These are phyloP conservation scores for Aureobasidium mangrovei DNA, from an alignment of 2,329 filamentous ascomycete species.

Conservation along the genomic window DNA sequence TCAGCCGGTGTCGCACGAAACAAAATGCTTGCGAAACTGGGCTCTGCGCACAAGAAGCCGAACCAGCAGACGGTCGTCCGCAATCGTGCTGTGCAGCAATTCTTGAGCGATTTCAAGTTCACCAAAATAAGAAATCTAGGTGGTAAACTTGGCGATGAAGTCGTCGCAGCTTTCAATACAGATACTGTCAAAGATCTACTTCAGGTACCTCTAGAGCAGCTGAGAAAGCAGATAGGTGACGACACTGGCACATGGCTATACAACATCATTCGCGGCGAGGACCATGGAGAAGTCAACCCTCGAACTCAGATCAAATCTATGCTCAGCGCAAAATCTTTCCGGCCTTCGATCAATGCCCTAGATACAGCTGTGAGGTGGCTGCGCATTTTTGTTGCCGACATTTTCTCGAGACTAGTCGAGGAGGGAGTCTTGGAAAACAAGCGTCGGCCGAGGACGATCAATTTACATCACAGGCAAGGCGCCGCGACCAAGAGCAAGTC, in stretches of 20 bases:
- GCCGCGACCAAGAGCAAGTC: conserved; percentile 67
- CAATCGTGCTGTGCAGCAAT: conserved; percentile 69
- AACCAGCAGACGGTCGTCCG: conserved; percentile 92
- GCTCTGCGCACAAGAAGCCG: conserved; percentile 85
- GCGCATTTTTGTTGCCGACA: conserved; percentile 83
- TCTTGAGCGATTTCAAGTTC: conserved; percentile 79
- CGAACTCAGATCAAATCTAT: conserved; percentile 94
- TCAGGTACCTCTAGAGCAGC: conserved; percentile 60
- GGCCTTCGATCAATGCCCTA: conserved; percentile 66
- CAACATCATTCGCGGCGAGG: conserved; percentile 74
- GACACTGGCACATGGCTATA: conserved; percentile 83
- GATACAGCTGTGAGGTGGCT: conserved; percentile 82
- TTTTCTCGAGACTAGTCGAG: conserved; percentile 80
- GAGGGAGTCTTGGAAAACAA: conserved; percentile 84
- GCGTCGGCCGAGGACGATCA: conserved; percentile 75
- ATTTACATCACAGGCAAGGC: conserved; percentile 69
- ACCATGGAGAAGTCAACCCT: conserved; percentile 79
- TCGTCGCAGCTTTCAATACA: conserved; percentile 71
- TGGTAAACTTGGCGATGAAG: conserved; percentile 84
- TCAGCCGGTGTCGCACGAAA: conserved; percentile 83
- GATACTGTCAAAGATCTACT: conserved; percentile 71
- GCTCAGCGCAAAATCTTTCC: conserved; percentile 92
- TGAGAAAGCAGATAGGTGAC: conserved; percentile 70
- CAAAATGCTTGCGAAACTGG: conserved; percentile 92
- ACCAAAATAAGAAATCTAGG: conserved; percentile 94